Evolutionary conservation across 192 early-diverging fungal genomes (phyloP).

Genomic region (Gonapodya sp.): DNA sequence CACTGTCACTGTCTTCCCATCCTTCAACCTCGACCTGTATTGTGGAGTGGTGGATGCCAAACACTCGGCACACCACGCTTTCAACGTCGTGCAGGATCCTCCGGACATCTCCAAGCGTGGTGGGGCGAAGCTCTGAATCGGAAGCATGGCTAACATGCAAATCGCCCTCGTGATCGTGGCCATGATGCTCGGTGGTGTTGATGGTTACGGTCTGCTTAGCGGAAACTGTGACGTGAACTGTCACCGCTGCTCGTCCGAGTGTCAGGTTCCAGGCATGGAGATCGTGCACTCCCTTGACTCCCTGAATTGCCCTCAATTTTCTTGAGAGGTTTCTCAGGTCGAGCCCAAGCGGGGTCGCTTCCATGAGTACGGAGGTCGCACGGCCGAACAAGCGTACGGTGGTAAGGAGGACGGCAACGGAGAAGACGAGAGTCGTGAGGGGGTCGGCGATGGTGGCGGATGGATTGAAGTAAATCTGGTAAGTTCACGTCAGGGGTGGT

Average conservation of each 20-base stretch:
- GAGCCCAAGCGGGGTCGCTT: conserved; percentile 37
- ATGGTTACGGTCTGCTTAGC: too few species aligned
- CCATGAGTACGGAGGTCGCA: conserved; percentile 10
- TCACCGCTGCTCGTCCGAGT: conserved; percentile 32
- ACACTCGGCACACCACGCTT: neutral
- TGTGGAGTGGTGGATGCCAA: neutral
- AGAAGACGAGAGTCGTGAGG: too few species aligned
- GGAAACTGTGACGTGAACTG: neutral
- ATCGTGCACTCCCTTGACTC: conserved; percentile 45
- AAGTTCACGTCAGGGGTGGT: neutral
- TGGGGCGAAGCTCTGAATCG: neutral
- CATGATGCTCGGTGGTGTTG: too few species aligned
- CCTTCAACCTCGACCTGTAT: neutral
- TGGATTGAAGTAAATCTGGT: neutral
- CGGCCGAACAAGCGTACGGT: conserved; percentile 55
- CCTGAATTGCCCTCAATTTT: conserved; percentile 34
- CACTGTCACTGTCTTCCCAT: too few species aligned
- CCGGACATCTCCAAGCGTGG: neutral
- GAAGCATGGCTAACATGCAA: neutral
- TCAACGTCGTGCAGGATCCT: neutral
- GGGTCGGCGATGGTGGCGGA: too few species aligned
- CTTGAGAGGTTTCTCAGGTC: conserved; percentile 30
- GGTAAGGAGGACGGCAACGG: conserved; percentile 59
- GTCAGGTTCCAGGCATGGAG: conserved; percentile 56
- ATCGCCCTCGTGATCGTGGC: too few species aligned